Evolutionary conservation across 192 early-diverging fungal genomes (phyloP), one percentile per base, ranked within the genome.

Genomic region (Thamnidium elegans): DNA sequence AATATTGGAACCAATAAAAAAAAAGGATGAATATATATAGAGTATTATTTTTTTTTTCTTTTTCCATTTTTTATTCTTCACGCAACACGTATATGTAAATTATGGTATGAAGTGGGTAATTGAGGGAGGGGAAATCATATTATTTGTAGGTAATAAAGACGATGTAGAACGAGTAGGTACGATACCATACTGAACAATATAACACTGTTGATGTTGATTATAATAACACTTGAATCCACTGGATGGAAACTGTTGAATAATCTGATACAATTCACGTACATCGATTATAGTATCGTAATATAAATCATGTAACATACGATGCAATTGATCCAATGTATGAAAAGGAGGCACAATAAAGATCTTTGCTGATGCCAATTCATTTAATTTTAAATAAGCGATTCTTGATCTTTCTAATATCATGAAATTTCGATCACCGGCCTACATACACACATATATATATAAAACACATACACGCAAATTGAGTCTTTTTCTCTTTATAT

Each of bases 1-100:
- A 56, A 65, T 55, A 72, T 34, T 72, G 76, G 78, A 77, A 76
- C 52, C 70, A 69, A 62, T 65, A 23, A 46, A 32, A 34, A 23
- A 31, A 5, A 9, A 15, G 39, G 26, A 31, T n/a, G n/a, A n/a
- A n/a, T n/a, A n/a, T n/a, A n/a, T 20, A 31, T 51, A 13, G 23
- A 31, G 4, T 31, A 31, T 30, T 54, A 5, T 32, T 7, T 30
- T 54, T 14, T 7, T 14, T 31, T 54, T 30, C 20, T 11, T 8
- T 7, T 6, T 13, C 7, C 32, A n/a, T 34, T 55, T 55, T 55
- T 55, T 7, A 17, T 55, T 54, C 30, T 15, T 52, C 4, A 39
- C 9, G 4, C 36, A 9, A 39, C 13, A 15, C 4, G 17, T n/a
- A 26, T 10, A 7, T 26, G 7, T 26, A 20, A 8, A 8, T 20